Percentiles rank a stretch among this genome's conserved stretches.
phyloP scores from a whole-genome alignment of 2,329 filamentous ascomycete species.

The Huntiella bhutanensis region DNA sequence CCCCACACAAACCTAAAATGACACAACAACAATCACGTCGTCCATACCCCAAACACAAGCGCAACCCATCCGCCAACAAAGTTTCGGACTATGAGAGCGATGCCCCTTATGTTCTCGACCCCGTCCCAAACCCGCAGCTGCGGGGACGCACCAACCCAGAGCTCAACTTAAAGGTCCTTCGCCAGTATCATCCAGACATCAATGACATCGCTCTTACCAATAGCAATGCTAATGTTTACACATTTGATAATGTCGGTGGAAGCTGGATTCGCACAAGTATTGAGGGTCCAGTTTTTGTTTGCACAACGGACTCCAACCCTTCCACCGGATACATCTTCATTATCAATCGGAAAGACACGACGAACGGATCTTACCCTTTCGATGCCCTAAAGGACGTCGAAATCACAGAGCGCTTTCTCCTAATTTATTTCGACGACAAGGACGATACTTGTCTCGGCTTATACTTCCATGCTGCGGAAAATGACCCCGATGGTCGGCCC shows the following conservation, averaged over 20 bases:
- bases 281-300: conserved; percentile 74
- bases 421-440: conserved; percentile 23
- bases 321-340: conserved; percentile 41
- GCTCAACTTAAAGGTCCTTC: conserved; percentile 71
- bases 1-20: conserved; percentile 18
- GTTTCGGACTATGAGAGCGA: conserved; percentile 50
- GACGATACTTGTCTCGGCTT: conserved; percentile 29
- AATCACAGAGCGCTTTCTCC: conserved; percentile 35
- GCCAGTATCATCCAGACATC: conserved; percentile 61
- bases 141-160: conserved; percentile 58
- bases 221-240: conserved; percentile 73
- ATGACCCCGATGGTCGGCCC: conserved; percentile 23
- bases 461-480: conserved; percentile 32
- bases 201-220: conserved; percentile 59
- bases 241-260: conserved; percentile 44
- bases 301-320: neutral
- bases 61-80: conserved; percentile 22
- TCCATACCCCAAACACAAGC: conserved; percentile 18
- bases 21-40: conserved; percentile 25
- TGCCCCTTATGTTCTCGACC: conserved; percentile 29
- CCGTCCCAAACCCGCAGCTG: conserved; percentile 23
- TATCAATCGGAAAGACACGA: conserved; percentile 50
- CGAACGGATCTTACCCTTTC: conserved; percentile 53
- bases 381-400: conserved; percentile 43
- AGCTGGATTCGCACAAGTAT: conserved; percentile 72